Base-by-base conservation (phyloP, 495 filamentous ascomycete species). In the Penicillium waksmanii region DNA sequence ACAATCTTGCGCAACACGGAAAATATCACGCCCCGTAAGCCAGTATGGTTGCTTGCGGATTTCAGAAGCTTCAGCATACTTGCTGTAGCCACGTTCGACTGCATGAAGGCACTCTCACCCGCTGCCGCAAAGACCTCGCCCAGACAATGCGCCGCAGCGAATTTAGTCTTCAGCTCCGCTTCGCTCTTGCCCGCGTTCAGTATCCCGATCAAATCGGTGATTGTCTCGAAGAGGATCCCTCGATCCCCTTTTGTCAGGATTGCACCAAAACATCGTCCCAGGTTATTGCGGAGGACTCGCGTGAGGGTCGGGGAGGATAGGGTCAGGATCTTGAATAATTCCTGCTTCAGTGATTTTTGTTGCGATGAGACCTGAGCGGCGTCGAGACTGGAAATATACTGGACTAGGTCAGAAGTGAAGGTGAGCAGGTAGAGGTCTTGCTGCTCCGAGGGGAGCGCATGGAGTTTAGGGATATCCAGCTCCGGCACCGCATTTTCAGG, bases 361-460 rank as follows among this genome's bases (percentile, higher is more conserved):
- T 96, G 88, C 5, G 89, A 84, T 40, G 91, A 93, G 53, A 92
- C 87, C 60, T 89, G 89, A 55, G 96, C 89, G 59, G 84, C 77
- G 55, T 87, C 83, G 31, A 97, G 82, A 18, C 75, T 73, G 50
- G 88, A 85, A 35, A 94, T 90, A 80, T 96, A 87, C 60, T 89
- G 88, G 59, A 88, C 89, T 49, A 98, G 83, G 47, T 89, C 85
- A 31, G 91, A 88, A 31, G 93, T 88, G 71, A 97, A 97, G 43
- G 88, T 96, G 53, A 98, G 80, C 57, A 99, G 83, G 71, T 92
- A 93, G 19, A 98, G 85, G 65, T 97, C 92, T 73, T 98, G 96
- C 69, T 99, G 94, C 78, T 98, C 95, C 33, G 92, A 89, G 56
- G 94, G 89, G 54, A 98, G 87, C 49, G 90, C 84, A 74, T 96